Conservation (phyloP, 2,329 filamentous ascomycete genomes). For the Epichloe sp. region DNA sequence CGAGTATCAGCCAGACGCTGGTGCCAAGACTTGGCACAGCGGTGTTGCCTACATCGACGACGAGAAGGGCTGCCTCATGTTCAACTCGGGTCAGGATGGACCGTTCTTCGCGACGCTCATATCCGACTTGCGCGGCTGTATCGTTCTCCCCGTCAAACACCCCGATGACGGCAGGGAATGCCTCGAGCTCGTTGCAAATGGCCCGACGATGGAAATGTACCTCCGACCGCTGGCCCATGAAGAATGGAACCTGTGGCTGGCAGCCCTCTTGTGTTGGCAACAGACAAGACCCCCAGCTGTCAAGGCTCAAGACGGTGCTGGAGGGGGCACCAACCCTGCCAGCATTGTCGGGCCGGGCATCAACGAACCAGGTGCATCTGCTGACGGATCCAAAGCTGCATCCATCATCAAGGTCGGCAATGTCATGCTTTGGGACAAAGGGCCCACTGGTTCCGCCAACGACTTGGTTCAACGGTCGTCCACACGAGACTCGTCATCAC, state of each 20-base stretch:
- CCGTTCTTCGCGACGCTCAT: constrained; percentile 54
- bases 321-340: constrained; percentile 14
- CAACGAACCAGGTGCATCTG: constrained; percentile 25
- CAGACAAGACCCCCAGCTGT: constrained; percentile 51
- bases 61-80: constrained; percentile 60
- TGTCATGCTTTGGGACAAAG: constrained; percentile 83
- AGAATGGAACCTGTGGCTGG: constrained; percentile 69
- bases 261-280: constrained; percentile 70
- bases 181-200: constrained; percentile 40
- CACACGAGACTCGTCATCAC: constrained; percentile 40
- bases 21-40: constrained; percentile 48
- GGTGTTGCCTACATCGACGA: constrained; percentile 72
- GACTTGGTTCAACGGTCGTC: constrained; percentile 45
- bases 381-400: constrained; percentile 20
- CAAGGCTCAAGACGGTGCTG: constrained; percentile 34
- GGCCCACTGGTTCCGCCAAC: constrained; percentile 38
- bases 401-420: constrained; percentile 95
- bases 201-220: constrained; percentile 44
- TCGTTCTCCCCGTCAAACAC: constrained; percentile 44
- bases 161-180: constrained; percentile 32
- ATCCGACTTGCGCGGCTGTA: constrained; percentile 62
- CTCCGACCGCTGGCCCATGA: constrained; percentile 50
- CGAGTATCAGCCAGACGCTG: constrained; percentile 50
- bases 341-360: constrained; percentile 28
- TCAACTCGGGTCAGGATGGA: constrained; percentile 54